These are phyloP conservation scores for Colletotrichum tropicale DNA, from an alignment of 2,329 filamentous ascomycete genomes.

Conservation along the genomic window DNA sequence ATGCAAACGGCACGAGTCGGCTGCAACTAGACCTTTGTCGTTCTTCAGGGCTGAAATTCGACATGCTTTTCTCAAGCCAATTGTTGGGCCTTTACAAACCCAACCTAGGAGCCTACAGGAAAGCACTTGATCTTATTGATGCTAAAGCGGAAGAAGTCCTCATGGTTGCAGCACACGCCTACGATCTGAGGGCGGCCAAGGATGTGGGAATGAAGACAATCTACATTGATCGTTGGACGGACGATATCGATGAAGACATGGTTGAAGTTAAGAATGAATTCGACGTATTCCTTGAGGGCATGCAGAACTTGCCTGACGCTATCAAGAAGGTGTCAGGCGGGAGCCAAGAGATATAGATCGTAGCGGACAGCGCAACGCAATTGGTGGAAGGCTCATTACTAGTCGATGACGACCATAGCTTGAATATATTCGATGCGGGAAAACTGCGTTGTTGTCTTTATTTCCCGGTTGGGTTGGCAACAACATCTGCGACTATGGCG, in stretches of 20 bases:
- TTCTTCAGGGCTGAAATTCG: slow-evolving; percentile 51
- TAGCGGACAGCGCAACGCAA: background rate
- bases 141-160: slow-evolving; percentile 50
- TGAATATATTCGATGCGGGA: background rate
- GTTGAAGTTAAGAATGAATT: slow-evolving; percentile 41
- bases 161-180: slow-evolving; percentile 60
- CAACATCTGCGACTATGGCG: slow-evolving; percentile 38
- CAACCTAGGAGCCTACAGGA: slow-evolving; percentile 47
- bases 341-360: background rate
- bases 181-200: slow-evolving; percentile 55
- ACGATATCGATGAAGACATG: slow-evolving; percentile 54
- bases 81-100: slow-evolving; percentile 55
- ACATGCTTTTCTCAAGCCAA: slow-evolving; percentile 58
- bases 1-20: slow-evolving; percentile 59
- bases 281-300: slow-evolving; percentile 34
- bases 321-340: slow-evolving; percentile 1
- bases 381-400: background rate
- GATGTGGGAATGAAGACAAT: slow-evolving; percentile 53
- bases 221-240: slow-evolving; percentile 57
- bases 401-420: background rate
- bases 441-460: background rate
- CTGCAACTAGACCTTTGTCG: slow-evolving; percentile 56
- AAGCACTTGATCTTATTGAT: slow-evolving; percentile 47
- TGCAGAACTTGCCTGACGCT: slow-evolving; percentile 17
- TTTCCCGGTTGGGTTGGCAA: slow-evolving; percentile 23